phyloP scores from a whole-genome alignment of 495 filamentous ascomycete genomes.

The Jackrogersella minutella region DNA sequence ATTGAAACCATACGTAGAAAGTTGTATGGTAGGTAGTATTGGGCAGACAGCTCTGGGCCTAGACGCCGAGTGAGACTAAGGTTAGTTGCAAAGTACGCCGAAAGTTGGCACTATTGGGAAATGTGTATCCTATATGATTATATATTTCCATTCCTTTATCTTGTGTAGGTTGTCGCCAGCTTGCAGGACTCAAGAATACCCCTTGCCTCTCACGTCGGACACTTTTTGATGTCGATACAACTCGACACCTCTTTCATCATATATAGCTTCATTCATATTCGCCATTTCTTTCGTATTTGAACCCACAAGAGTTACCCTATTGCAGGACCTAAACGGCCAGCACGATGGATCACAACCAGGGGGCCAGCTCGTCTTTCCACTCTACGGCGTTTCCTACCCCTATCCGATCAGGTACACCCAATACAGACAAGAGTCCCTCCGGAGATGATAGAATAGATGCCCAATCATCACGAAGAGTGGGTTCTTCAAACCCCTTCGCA shows the following conservation, averaged over 20 bases:
- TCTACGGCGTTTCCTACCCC: conserved; percentile 49
- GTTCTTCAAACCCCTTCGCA: conserved; percentile 61
- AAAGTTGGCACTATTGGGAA: conserved; percentile 1
- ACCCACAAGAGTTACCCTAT: background rate
- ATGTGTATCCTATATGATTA: background rate
- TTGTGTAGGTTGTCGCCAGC: background rate
- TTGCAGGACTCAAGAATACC: background rate
- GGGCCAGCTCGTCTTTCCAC: conserved; percentile 27
- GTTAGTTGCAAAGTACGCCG: conserved; percentile 5
- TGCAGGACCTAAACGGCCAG: background rate
- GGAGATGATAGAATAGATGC: conserved; percentile 47
- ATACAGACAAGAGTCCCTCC: conserved; percentile 49
- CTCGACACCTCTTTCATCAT: too few species aligned
- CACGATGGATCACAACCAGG: conserved; percentile 38
- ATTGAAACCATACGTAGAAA: background rate
- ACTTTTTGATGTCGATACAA: background rate
- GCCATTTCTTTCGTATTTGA: background rate
- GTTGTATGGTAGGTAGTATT: conserved; percentile 2
- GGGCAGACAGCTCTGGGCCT: conserved; percentile 12
- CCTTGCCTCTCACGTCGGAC: background rate
- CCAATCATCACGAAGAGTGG: conserved; percentile 44
- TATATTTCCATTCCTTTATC: background rate
- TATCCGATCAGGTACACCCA: conserved; percentile 50
- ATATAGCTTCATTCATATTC: background rate
- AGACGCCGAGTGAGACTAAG: conserved; percentile 3